Conservation (phyloP, 2,329 filamentous ascomycete species). For the Dactylellina leptospora region DNA sequence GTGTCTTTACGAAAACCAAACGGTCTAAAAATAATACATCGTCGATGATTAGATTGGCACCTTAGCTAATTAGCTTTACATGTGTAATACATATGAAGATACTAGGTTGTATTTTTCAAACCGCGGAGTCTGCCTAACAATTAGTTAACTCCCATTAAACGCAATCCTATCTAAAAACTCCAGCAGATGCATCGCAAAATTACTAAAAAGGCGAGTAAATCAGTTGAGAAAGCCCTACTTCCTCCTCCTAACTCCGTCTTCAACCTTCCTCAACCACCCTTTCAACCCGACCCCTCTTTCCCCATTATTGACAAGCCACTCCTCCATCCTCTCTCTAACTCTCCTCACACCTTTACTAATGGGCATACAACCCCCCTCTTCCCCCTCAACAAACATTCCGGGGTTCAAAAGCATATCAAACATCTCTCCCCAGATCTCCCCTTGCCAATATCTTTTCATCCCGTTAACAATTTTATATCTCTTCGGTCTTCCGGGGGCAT, state of each 20-base stretch:
- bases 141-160: not conserved
- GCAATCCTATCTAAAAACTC: not conserved
- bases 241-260: constrained; percentile 58
- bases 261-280: constrained; percentile 72
- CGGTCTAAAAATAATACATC: no score
- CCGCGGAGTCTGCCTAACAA: not conserved
- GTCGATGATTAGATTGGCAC: no score
- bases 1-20: no score
- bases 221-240: constrained; percentile 47
- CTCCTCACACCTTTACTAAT: constrained; percentile 74
- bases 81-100: no score
- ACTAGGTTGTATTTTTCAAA: no score
- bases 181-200: constrained; percentile 10
- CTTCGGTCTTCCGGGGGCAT: constrained; percentile 68
- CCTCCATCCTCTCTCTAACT: constrained; percentile 81
- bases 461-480: constrained; percentile 82
- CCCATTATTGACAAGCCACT: constrained; percentile 79
- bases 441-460: constrained; percentile 96
- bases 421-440: constrained; percentile 82
- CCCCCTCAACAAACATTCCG: constrained; percentile 69
- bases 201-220: not conserved
- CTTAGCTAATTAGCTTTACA: no score
- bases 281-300: constrained; percentile 82
- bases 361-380: constrained; percentile 75
- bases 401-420: constrained; percentile 91